These are phyloP conservation scores for Linanthus parryae DNA, from an alignment of 148 eudicot genomes.

Conservation along the genomic window DNA sequence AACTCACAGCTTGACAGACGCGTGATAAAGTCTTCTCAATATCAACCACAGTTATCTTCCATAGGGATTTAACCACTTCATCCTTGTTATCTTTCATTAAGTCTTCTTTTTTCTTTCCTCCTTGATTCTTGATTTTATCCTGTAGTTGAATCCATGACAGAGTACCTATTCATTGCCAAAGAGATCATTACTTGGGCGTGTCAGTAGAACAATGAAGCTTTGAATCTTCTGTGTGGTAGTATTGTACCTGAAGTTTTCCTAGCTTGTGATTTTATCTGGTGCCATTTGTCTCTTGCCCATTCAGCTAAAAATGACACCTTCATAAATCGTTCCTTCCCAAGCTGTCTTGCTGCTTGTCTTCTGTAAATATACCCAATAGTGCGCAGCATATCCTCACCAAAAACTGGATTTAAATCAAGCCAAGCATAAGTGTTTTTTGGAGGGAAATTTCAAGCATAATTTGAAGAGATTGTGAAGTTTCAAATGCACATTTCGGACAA, in stretches of 20 bases:
- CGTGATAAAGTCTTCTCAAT: slow-evolving; percentile 78
- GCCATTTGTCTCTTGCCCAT: slow-evolving; percentile 96
- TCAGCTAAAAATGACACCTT: slow-evolving; percentile 89
- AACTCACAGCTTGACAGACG: slow-evolving; percentile 83
- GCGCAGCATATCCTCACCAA: slow-evolving; percentile 96
- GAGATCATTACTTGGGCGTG: neutral
- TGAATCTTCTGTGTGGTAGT: neutral
- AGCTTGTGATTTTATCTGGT: slow-evolving; percentile 76
- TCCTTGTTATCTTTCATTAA: slow-evolving; percentile 80
- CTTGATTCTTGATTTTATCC: slow-evolving; percentile 66
- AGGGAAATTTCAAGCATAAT: too few species aligned
- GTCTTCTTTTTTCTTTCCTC: slow-evolving; percentile 58
- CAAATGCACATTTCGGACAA: too few species aligned
- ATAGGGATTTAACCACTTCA: slow-evolving; percentile 71
- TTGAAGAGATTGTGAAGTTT: too few species aligned
- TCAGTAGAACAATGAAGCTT: neutral
- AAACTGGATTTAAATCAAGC: slow-evolving; percentile 35
- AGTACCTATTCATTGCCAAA: slow-evolving; percentile 45
- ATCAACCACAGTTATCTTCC: slow-evolving; percentile 93
- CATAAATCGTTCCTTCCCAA: slow-evolving; percentile 67
- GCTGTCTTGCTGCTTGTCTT: slow-evolving; percentile 79
- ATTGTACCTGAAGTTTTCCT: slow-evolving; percentile 80
- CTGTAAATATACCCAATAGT: slow-evolving; percentile 92
- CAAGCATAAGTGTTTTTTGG: too few species aligned
- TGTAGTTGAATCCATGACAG: slow-evolving; percentile 67